Conservation (phyloP, 1,284 basidiomycete species). For the Ceratobasidium theobromae region DNA sequence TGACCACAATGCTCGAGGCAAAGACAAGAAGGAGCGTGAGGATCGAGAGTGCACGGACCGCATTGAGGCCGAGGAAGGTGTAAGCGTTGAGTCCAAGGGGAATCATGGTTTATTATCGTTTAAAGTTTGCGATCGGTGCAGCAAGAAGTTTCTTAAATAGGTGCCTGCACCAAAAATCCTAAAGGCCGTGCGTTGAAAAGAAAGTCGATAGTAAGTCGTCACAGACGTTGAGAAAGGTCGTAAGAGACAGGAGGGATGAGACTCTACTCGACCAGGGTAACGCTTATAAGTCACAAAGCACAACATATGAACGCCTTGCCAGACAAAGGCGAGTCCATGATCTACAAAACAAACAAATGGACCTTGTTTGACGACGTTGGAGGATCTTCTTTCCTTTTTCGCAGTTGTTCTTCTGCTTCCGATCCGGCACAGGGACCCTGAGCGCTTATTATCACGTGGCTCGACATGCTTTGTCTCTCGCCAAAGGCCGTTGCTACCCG, state of each 20-base stretch:
- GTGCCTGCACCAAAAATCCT: slow-evolving; percentile 18
- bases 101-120: not conserved
- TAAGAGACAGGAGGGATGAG: not conserved
- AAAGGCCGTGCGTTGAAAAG: slow-evolving; percentile 1
- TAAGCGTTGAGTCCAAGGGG: slow-evolving; percentile 39
- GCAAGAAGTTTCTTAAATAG: not conserved
- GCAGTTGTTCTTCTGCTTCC: not conserved
- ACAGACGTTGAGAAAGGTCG: slow-evolving; percentile 10
- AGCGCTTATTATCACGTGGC: not conserved
- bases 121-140: not conserved
- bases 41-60: slow-evolving; percentile 73
- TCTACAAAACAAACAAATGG: not conserved
- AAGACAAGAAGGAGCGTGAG: slow-evolving; percentile 70
- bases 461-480: not conserved
- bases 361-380: not conserved
- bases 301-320: no score
- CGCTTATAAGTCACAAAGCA: slow-evolving; percentile 5
- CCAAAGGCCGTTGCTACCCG: no score
- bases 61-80: slow-evolving; percentile 76
- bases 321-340: slow-evolving; percentile 12
- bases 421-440: not conserved
- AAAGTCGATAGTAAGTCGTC: slow-evolving; percentile 23
- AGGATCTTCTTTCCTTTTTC: not conserved
- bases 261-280: not conserved
- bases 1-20: slow-evolving; percentile 72